A percentile compares a stretch with the other conserved stretches of the same genome.
These are phyloP conservation scores for Filobasidium uniguttulatum DNA, from an alignment of 1,284 basidiomycete genomes.

Conservation along the genomic window DNA sequence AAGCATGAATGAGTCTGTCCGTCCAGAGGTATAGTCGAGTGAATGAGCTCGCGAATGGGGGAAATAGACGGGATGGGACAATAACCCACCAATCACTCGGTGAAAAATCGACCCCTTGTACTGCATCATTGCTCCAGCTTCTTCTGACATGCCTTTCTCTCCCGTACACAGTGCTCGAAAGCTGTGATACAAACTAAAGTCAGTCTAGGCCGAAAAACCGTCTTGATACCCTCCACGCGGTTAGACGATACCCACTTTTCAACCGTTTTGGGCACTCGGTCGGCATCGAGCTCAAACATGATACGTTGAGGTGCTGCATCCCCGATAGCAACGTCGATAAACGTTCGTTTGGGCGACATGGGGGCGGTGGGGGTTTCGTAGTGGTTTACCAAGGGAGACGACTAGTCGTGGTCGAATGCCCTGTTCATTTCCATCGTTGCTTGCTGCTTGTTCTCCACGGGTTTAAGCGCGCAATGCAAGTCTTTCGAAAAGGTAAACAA, in stretches of 20 bases:
- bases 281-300: slow-evolving; percentile 13
- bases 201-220: no score
- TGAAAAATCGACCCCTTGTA: slow-evolving; percentile 71
- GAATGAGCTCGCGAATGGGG: neutral
- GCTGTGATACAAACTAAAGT: slow-evolving; percentile 37
- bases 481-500: no score
- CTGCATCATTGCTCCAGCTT: slow-evolving; percentile 54
- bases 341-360: slow-evolving; percentile 10
- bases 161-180: slow-evolving; percentile 81
- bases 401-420: no score
- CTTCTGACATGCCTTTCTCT: slow-evolving; percentile 55
- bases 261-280: slow-evolving; percentile 61
- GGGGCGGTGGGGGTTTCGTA: no score
- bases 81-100: slow-evolving; percentile 48
- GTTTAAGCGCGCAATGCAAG: no score
- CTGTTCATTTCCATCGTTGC: no score
- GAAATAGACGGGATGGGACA: neutral
- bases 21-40: neutral
- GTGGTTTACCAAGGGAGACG: no score
- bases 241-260: slow-evolving; percentile 70
- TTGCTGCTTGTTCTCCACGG: no score
- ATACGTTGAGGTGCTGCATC: slow-evolving; percentile 10
- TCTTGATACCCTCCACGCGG: neutral
- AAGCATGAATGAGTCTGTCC: slow-evolving; percentile 30
- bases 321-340: slow-evolving; percentile 14